Evolutionary conservation across 164 flowering plant species (phyloP).

Genomic region (Vitis riparia): DNA sequence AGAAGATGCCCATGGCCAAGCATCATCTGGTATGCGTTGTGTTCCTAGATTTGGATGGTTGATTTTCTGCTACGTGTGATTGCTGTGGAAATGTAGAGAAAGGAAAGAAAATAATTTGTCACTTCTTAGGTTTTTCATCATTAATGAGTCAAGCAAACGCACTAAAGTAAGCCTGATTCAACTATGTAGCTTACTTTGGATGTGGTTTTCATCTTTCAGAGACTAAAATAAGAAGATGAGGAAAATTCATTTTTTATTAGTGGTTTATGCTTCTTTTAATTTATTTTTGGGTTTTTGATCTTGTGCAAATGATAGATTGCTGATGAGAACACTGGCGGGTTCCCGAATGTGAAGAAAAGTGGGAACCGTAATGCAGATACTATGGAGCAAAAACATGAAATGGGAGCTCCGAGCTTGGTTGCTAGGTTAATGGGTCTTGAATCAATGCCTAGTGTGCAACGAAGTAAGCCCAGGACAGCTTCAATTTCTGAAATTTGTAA

Average conservation of each 20-base stretch:
- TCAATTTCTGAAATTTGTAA: conserved; percentile 16
- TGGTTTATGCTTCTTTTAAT: background rate
- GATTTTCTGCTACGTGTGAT: background rate
- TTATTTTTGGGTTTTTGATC: background rate
- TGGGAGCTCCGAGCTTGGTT: conserved; percentile 68
- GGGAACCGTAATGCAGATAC: conserved; percentile 19
- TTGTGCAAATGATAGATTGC: conserved; percentile 51
- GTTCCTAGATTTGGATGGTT: background rate
- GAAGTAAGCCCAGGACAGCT: conserved; percentile 37
- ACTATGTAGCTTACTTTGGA: too few species aligned
- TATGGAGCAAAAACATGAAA: conserved; percentile 40
- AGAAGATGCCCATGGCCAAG: conserved; percentile 68
- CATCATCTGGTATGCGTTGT: conserved; percentile 57
- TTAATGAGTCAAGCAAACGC: too few species aligned
- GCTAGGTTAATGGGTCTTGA: conserved; percentile 97
- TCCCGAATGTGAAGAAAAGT: conserved; percentile 53
- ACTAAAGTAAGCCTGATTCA: too few species aligned
- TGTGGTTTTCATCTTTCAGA: too few species aligned
- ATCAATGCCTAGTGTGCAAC: conserved; percentile 53
- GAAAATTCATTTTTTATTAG: background rate
- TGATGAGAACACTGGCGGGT: conserved; percentile 87
- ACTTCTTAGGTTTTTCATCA: too few species aligned
- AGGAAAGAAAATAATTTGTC: too few species aligned
- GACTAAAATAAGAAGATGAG: too few species aligned
- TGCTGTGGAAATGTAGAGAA: too few species aligned